Conservation (phyloP, 2,329 filamentous ascomycete genomes). For the Monosporascus sp. region DNA sequence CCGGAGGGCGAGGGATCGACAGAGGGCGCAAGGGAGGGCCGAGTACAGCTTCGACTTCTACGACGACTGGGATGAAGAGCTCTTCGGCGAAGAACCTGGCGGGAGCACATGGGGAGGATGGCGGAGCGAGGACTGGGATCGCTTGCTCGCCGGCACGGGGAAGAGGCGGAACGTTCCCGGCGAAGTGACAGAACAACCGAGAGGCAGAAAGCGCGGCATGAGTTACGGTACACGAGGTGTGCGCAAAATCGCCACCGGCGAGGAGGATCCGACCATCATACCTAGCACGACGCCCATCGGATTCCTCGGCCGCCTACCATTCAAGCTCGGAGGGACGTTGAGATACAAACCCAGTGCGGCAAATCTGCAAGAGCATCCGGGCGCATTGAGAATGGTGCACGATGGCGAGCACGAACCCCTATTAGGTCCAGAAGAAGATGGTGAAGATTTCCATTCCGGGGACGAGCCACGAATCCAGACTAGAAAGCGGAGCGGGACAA, state of each 20-base stretch:
- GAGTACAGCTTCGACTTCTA: slow-evolving; percentile 96
- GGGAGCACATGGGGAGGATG: slow-evolving; percentile 63
- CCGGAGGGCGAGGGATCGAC: slow-evolving; percentile 61
- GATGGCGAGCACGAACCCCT: slow-evolving; percentile 63
- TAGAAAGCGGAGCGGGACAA: slow-evolving; percentile 70
- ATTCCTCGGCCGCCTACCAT: slow-evolving; percentile 78
- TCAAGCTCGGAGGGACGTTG: slow-evolving; percentile 74
- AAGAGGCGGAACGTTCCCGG: slow-evolving; percentile 13
- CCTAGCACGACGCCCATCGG: slow-evolving; percentile 80
- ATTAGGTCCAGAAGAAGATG: slow-evolving; percentile 33
- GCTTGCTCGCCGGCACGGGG: slow-evolving; percentile 67
- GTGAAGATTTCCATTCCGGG: slow-evolving; percentile 10
- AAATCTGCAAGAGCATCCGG: slow-evolving; percentile 82
- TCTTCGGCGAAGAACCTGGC: slow-evolving; percentile 35
- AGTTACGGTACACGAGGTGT: slow-evolving; percentile 72
- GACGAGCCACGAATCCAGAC: slow-evolving; percentile 26
- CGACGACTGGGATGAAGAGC: slow-evolving; percentile 82
- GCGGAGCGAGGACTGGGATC: slow-evolving; percentile 80
- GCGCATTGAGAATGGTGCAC: slow-evolving; percentile 36
- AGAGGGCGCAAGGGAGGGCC: slow-evolving; percentile 53
- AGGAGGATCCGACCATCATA: slow-evolving; percentile 82
- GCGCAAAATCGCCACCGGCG: slow-evolving; percentile 40
- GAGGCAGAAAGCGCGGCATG: slow-evolving; percentile 67
- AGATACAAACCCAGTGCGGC: slow-evolving; percentile 88
- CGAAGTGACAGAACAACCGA: slow-evolving; percentile 24